Percentiles rank a stretch among this genome's conserved stretches.
Conservation (phyloP, 129 eudicot genomes). For the Tagetes erecta region DNA sequence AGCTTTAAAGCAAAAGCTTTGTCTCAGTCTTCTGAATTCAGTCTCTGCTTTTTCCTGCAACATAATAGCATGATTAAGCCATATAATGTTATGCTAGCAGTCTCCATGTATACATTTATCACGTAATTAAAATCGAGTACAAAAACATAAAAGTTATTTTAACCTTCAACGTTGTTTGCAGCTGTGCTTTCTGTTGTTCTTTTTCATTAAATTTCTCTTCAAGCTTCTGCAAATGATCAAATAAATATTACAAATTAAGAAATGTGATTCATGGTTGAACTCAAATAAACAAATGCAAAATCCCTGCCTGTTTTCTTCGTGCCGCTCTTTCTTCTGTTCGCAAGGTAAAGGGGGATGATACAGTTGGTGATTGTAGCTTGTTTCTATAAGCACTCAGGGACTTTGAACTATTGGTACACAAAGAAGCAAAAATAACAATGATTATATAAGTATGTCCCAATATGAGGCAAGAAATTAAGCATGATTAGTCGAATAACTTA, state of each 20-base stretch:
- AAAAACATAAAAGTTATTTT: not conserved
- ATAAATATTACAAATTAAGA: slow-evolving; percentile 6
- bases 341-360: slow-evolving; percentile 67
- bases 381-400: slow-evolving; percentile 67
- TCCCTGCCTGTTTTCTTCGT: slow-evolving; percentile 76
- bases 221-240: slow-evolving; percentile 56
- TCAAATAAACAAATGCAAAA: not conserved
- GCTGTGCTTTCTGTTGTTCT: slow-evolving; percentile 51
- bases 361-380: slow-evolving; percentile 67
- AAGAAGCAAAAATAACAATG: slow-evolving; percentile 9
- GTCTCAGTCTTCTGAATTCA: slow-evolving; percentile 71
- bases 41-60: slow-evolving; percentile 86
- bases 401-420: slow-evolving; percentile 54
- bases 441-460: not conserved
- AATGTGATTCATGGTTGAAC: not conserved
- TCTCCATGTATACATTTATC: not conserved
- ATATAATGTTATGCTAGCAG: not conserved
- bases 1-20: slow-evolving; percentile 82
- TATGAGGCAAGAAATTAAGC: slow-evolving; percentile 3
- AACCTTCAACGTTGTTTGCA: slow-evolving; percentile 74
- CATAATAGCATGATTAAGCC: not conserved
- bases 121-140: not conserved
- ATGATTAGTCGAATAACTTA: slow-evolving; percentile 40
- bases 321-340: slow-evolving; percentile 84
- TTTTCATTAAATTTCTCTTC: slow-evolving; percentile 83